A percentile compares a stretch with the other conserved stretches of the same genome.
Evolutionary conservation across 257 asterid species (phyloP).

Genomic region (Vinca minor): DNA sequence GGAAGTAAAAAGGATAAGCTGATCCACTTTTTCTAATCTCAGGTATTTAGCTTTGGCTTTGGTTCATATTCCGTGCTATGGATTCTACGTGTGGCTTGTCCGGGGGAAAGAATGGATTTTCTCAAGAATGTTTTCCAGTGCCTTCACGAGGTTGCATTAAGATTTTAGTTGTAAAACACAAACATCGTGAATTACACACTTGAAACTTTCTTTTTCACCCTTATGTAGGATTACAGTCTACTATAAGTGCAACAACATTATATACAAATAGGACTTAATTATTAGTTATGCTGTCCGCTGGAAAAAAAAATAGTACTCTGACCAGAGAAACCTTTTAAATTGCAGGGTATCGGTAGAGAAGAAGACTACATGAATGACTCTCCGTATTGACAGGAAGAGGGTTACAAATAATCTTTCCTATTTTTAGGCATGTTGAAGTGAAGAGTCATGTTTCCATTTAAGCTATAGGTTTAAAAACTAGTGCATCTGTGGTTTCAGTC

Average conservation of each 20-base stretch:
- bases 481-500: too few relatives aligned
- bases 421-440: not conserved
- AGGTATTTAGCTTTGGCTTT: slow-evolving; percentile 69
- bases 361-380: not conserved
- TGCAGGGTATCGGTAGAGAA: slow-evolving; percentile 38
- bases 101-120: slow-evolving; percentile 41
- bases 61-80: slow-evolving; percentile 73
- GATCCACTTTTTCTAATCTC: slow-evolving; percentile 4
- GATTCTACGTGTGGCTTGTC: slow-evolving; percentile 45
- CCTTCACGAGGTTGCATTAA: slow-evolving; percentile 50
- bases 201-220: too few relatives aligned
- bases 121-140: slow-evolving; percentile 40
- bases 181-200: not conserved
- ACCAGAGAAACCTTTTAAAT: slow-evolving; percentile 4
- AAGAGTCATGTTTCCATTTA: too few relatives aligned
- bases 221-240: too few relatives aligned
- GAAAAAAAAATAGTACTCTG: not conserved
- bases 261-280: not conserved
- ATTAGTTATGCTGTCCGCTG: not conserved
- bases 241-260: not conserved
- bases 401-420: not conserved
- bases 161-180: not conserved
- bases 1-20: not conserved
- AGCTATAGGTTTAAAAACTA: too few relatives aligned
- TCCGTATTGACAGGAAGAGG: not conserved